Percentiles rank a stretch among this genome's conserved stretches.
phyloP scores from a whole-genome alignment of 1,284 basidiomycete species.

The Cystobasidium pallidum region DNA sequence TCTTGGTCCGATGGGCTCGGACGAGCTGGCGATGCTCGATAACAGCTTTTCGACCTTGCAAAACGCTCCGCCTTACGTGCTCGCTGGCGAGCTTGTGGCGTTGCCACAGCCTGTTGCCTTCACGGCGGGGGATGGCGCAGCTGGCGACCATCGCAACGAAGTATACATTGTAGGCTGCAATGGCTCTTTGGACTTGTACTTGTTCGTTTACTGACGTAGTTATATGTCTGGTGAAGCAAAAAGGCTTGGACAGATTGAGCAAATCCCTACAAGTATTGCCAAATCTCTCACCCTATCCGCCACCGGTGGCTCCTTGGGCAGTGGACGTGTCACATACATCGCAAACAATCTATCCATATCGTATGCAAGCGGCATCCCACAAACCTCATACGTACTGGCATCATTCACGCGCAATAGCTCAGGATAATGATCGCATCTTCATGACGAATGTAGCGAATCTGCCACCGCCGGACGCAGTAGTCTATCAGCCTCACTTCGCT shows the following conservation, averaged over 20 bases:
- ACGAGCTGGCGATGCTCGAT: conserved; percentile 51
- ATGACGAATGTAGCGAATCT: conserved; percentile 50
- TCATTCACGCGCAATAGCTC: conserved; percentile 46
- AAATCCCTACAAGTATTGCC: conserved; percentile 6
- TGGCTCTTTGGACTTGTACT: too few relatives aligned
- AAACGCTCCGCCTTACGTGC: conserved; percentile 51
- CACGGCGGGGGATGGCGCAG: conserved; percentile 48
- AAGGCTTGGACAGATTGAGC: conserved; percentile 8
- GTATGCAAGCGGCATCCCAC: conserved; percentile 12
- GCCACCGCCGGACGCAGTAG: conserved; percentile 46
- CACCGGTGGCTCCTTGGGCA: conserved; percentile 15
- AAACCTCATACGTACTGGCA: conserved; percentile 42
- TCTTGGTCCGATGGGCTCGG: conserved; percentile 31
- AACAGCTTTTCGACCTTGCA: conserved; percentile 52
- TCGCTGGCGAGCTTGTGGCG: conserved; percentile 43
- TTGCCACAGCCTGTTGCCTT: conserved; percentile 39
- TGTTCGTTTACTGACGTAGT: background rate
- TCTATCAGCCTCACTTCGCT: conserved; percentile 46
- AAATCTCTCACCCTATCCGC: conserved; percentile 12
- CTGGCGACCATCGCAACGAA: conserved; percentile 49
- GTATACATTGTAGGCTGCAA: conserved; percentile 45
- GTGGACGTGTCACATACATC: conserved; percentile 37
- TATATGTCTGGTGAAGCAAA: conserved; percentile 2
- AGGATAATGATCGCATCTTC: conserved; percentile 46
- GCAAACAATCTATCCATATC: conserved; percentile 38